These are phyloP conservation scores for Plantago ovata DNA, from an alignment of 257 asterid genomes.

Conservation along the genomic window DNA sequence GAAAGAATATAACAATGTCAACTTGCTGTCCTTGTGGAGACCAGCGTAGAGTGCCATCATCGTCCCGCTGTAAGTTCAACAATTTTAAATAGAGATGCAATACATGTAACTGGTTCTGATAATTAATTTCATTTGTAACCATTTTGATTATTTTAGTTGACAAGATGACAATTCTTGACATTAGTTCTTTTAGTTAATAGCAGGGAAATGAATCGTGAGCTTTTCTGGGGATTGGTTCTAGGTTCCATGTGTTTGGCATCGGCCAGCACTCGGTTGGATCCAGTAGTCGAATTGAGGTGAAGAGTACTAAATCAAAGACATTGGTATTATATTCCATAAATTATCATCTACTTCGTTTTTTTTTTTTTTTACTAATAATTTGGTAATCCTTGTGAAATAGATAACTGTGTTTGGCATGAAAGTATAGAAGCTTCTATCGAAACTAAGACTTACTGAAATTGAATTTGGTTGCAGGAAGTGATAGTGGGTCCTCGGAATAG, in stretches of 20 bases:
- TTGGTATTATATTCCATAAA: slow-evolving; percentile 46
- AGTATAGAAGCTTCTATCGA: slow-evolving; percentile 11
- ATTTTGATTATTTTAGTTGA: slow-evolving; percentile 59
- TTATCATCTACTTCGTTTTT: no score
- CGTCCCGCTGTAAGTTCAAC: slow-evolving; percentile 81
- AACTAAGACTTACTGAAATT: slow-evolving; percentile 4
- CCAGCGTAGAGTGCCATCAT: slow-evolving; percentile 94
- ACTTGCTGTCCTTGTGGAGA: slow-evolving; percentile 96
- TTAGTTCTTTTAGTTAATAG: no score
- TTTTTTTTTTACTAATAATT: no score
- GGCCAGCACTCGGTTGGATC: slow-evolving; percentile 84
- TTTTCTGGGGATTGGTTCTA: slow-evolving; percentile 22
- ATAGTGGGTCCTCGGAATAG: slow-evolving; percentile 81
- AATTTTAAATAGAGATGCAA: slow-evolving; percentile 7
- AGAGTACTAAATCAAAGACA: slow-evolving; percentile 70
- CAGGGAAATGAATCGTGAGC: no score
- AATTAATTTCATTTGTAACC: no score
- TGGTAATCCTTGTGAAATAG: no score
- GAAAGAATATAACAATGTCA: slow-evolving; percentile 3
- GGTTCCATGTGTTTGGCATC: slow-evolving; percentile 97
- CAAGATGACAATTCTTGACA: slow-evolving; percentile 63
- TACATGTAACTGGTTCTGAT: slow-evolving; percentile 11
- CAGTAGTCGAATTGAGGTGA: slow-evolving; percentile 72
- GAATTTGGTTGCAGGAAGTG: slow-evolving; percentile 57
- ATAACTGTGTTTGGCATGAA: background rate